Evolutionary conservation across 2,329 filamentous ascomycete species (phyloP).

Genomic region (Phoma sp.): DNA sequence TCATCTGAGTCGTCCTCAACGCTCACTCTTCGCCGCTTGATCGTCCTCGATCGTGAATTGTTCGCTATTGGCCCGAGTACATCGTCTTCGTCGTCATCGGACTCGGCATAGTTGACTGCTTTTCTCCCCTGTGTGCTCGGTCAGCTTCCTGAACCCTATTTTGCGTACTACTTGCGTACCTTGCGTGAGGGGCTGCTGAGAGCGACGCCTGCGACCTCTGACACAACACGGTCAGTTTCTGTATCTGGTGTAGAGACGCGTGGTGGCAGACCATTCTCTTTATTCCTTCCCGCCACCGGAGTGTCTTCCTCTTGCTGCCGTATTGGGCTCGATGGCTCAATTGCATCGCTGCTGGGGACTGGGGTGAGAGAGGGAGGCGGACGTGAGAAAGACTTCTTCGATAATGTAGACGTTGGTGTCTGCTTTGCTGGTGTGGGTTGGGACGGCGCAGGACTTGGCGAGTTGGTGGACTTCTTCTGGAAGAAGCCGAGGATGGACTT

Average conservation of each 20-base stretch:
- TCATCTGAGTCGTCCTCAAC: conserved; percentile 70
- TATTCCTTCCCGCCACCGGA: conserved; percentile 55
- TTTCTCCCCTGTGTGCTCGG: conserved; percentile 60
- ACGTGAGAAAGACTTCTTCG: conserved; percentile 42
- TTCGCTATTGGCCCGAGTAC: conserved; percentile 65
- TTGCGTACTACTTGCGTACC: conserved; percentile 55
- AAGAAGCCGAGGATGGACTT: conserved; percentile 82
- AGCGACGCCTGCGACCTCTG: conserved; percentile 53
- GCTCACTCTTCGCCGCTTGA: conserved; percentile 67
- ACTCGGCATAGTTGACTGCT: conserved; percentile 81
- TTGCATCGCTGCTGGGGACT: conserved; percentile 78
- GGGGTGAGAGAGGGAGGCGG: conserved; percentile 64
- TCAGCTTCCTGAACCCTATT: background rate
- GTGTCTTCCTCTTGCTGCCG: conserved; percentile 61
- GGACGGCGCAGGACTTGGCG: conserved; percentile 50
- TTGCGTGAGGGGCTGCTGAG: conserved; percentile 80
- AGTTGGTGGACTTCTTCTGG: conserved; percentile 62
- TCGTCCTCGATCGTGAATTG: conserved; percentile 51
- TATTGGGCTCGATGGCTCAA: conserved; percentile 71
- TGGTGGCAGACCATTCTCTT: conserved; percentile 58
- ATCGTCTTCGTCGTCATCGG: conserved; percentile 75
- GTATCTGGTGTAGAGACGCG: conserved; percentile 46
- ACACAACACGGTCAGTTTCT: conserved; percentile 50
- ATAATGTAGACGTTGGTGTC: conserved; percentile 32
- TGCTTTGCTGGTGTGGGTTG: conserved; percentile 33